phyloP scores from a whole-genome alignment of 371 early-diverging fungal genomes.

The Synchytrium microbalum region DNA sequence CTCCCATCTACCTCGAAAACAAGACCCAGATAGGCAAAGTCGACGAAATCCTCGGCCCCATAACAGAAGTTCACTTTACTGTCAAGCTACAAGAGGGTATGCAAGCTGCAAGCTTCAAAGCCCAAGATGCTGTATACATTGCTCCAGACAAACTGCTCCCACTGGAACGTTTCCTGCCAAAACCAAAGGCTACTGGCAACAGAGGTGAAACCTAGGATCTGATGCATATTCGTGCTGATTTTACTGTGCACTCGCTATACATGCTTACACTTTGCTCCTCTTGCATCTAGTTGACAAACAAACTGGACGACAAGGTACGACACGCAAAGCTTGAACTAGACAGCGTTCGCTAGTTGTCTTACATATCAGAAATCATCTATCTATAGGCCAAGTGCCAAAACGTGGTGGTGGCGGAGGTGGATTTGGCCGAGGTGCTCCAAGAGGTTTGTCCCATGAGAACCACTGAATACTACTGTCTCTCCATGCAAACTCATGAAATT shows the following conservation, averaged over 20 bases:
- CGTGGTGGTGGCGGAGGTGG: conserved; percentile 35
- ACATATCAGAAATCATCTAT: conserved; percentile 21
- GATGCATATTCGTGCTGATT: conserved; percentile 28
- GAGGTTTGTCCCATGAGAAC: conserved; percentile 25
- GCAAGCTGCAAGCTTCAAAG: conserved; percentile 84
- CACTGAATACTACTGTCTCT: too few relatives aligned
- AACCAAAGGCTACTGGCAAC: conserved; percentile 64
- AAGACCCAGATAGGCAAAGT: conserved; percentile 98
- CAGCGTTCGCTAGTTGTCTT: conserved; percentile 24
- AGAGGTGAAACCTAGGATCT: conserved; percentile 40
- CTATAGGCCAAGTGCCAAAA: conserved; percentile 18
- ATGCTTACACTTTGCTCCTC: conserved; percentile 1
- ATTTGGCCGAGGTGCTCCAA: conserved; percentile 24
- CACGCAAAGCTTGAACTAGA: conserved; percentile 29
- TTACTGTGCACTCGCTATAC: conserved; percentile 2
- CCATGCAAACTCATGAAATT: too few relatives aligned
- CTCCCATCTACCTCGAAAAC: conserved; percentile 94
- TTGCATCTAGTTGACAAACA: conserved; percentile 24
- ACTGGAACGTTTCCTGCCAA: conserved; percentile 93
- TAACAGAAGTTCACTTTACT: conserved; percentile 95
- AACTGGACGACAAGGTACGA: conserved; percentile 39
- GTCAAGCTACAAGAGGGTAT: conserved; percentile 93
- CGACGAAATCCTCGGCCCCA: conserved; percentile 98
- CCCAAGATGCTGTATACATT: conserved; percentile 84
- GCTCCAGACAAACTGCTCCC: conserved; percentile 90